Percentiles rank a stretch among this genome's conserved stretches.
Evolutionary conservation across 192 early-diverging fungal species (phyloP).

Genomic region (Thamnidium elegans): DNA sequence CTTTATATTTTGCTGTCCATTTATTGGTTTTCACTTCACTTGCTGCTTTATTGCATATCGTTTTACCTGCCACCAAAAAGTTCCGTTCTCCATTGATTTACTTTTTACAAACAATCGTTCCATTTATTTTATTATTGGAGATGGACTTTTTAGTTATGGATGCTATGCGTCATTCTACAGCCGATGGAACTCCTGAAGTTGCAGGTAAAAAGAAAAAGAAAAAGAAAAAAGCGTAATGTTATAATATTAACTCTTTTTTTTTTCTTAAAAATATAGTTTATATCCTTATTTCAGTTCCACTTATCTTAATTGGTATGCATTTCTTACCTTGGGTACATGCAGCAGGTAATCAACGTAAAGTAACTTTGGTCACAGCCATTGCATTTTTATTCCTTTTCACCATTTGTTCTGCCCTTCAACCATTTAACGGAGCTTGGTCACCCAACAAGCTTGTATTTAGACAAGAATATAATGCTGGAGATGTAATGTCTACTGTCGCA

Average conservation of each 20-base stretch:
- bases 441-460: conserved; percentile 47
- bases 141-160: conserved; percentile 43
- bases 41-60: conserved; percentile 8
- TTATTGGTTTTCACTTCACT: conserved; percentile 36
- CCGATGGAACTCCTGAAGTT: conserved; percentile 50
- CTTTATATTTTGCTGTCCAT: conserved; percentile 41
- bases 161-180: conserved; percentile 45
- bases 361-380: conserved; percentile 9
- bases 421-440: conserved; percentile 38
- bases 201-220: conserved; percentile 31
- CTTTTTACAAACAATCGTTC: conserved; percentile 29
- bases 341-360: conserved; percentile 26
- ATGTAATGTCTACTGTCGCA: conserved; percentile 30
- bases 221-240: not conserved
- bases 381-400: conserved; percentile 33
- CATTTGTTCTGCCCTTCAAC: conserved; percentile 32
- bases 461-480: conserved; percentile 40
- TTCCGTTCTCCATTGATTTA: conserved; percentile 13
- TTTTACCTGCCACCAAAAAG: not conserved
- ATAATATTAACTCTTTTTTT: not conserved
- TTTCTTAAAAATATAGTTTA: conserved; percentile 35
- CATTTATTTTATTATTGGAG: conserved; percentile 41
- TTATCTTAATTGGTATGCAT: conserved; percentile 35
- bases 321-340: conserved; percentile 46
- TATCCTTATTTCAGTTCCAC: conserved; percentile 35